phyloP scores from a whole-genome alignment of 2,329 filamentous ascomycete genomes.

The Ceratocystis destructans region DNA sequence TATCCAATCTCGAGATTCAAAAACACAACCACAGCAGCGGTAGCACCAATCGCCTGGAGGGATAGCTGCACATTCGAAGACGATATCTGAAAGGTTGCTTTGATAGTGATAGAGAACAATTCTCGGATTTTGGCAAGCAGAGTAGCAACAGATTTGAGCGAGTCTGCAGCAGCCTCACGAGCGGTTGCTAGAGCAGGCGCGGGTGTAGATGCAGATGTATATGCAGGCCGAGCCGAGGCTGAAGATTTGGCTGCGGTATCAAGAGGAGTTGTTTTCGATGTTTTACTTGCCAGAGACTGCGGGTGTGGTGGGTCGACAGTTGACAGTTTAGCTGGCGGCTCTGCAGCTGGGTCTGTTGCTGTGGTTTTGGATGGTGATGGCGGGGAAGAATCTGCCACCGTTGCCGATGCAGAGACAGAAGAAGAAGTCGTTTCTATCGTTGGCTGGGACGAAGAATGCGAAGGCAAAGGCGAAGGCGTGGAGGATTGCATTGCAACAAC shows the following conservation, averaged over 20 bases:
- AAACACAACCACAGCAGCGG: slow-evolving; percentile 16
- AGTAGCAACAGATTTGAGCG: slow-evolving; percentile 11
- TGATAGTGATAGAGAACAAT: slow-evolving; percentile 11
- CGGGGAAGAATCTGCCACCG: background rate
- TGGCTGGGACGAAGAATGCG: background rate
- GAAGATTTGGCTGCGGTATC: background rate
- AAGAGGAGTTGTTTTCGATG: background rate
- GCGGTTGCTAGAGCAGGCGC: slow-evolving; percentile 2
- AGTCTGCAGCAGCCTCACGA: slow-evolving; percentile 13
- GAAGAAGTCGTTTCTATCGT: slow-evolving; percentile 1
- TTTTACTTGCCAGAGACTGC: background rate
- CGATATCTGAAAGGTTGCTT: slow-evolving; percentile 18
- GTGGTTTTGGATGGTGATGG: slow-evolving; percentile 2
- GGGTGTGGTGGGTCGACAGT: background rate
- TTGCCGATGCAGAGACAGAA: background rate
- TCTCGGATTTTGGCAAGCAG: slow-evolving; percentile 16
- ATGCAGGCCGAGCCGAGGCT: slow-evolving; percentile 1
- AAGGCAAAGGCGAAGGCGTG: slow-evolving; percentile 4
- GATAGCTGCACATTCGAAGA: slow-evolving; percentile 18
- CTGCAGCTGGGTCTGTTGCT: slow-evolving; percentile 4
- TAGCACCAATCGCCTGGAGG: slow-evolving; percentile 14
- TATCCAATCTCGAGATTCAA: slow-evolving; percentile 19
- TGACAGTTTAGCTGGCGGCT: background rate
- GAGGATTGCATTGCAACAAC: slow-evolving; percentile 8
- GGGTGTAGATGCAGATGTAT: background rate